These are phyloP conservation scores for Conticribra guillardii DNA, from an alignment of 108 stramenopile species.

Conservation along the genomic window DNA sequence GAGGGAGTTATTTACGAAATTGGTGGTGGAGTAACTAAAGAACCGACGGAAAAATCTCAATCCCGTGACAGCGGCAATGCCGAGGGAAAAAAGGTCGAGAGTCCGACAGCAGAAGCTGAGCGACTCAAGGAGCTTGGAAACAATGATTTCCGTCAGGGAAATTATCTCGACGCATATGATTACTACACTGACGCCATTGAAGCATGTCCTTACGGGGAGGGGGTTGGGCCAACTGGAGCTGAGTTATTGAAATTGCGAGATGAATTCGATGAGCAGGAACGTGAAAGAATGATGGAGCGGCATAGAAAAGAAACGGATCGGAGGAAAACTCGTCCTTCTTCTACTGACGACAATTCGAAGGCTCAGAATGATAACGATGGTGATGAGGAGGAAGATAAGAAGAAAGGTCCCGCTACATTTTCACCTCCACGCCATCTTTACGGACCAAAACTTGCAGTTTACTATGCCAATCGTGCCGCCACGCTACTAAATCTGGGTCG, in stretches of 20 bases:
- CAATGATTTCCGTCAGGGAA: slow-evolving; percentile 61
- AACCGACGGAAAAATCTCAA: slow-evolving; percentile 38
- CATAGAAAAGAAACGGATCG: slow-evolving; percentile 29
- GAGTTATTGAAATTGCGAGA: slow-evolving; percentile 59
- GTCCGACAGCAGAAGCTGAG: not conserved
- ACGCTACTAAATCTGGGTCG: slow-evolving; percentile 61
- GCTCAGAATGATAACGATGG: not conserved
- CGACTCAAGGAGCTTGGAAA: slow-evolving; percentile 80
- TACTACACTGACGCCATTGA: slow-evolving; percentile 86
- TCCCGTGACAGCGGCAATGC: not conserved
- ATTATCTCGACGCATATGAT: slow-evolving; percentile 81
- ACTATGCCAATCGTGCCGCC: slow-evolving; percentile 88
- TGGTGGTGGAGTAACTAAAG: not conserved
- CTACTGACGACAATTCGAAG: slow-evolving; percentile 16
- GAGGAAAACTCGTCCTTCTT: slow-evolving; percentile 10
- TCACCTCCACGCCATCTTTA: slow-evolving; percentile 52
- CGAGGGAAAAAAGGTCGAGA: not conserved
- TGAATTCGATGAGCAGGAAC: slow-evolving; percentile 38
- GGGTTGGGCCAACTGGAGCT: slow-evolving; percentile 42
- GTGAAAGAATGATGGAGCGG: slow-evolving; percentile 12
- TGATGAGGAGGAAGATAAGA: slow-evolving; percentile 8
- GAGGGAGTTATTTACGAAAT: not conserved
- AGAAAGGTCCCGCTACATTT: slow-evolving; percentile 8
- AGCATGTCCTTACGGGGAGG: slow-evolving; percentile 56
- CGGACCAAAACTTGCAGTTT: slow-evolving; percentile 66